A percentile compares a stretch with the other conserved stretches of the same genome.
phyloP scores from a whole-genome alignment of 202 grass and related monocot genomes.

The Bolboschoenoplectus hybrid region DNA sequence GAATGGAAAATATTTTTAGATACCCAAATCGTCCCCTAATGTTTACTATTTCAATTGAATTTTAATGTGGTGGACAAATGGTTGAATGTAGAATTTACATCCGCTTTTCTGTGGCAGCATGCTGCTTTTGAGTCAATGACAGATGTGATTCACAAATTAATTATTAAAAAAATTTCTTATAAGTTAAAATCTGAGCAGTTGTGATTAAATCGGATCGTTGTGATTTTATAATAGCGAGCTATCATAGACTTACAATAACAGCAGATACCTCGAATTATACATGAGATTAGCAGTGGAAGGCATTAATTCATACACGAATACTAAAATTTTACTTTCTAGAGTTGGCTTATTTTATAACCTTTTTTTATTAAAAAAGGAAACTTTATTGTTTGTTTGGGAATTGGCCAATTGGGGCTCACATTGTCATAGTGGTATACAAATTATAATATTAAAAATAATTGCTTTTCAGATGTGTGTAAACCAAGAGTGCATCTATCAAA shows the following conservation, averaged over 20 bases:
- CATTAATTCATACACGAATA: not conserved
- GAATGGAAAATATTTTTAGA: constrained; percentile 14
- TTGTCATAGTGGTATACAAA: not conserved
- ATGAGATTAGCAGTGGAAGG: not conserved
- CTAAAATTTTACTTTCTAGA: not conserved
- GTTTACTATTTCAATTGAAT: not conserved
- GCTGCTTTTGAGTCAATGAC: too few relatives aligned
- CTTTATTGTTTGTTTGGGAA: not conserved
- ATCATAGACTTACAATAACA: too few relatives aligned
- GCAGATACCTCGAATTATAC: too few relatives aligned
- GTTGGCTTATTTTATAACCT: not conserved
- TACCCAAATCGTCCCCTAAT: constrained; percentile 32
- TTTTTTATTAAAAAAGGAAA: not conserved
- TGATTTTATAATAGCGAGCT: too few relatives aligned
- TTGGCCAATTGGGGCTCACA: not conserved
- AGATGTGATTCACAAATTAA: too few relatives aligned
- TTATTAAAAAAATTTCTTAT: too few relatives aligned
- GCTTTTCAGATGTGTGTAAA: not conserved
- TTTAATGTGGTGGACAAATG: not conserved
- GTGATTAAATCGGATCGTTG: too few relatives aligned
- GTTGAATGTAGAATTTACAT: not conserved
- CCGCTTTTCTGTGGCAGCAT: too few relatives aligned
- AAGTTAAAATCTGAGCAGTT: too few relatives aligned
- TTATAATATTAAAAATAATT: constrained; percentile 9
- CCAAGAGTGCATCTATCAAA: not conserved